Base-by-base conservation (phyloP, 2,329 filamentous ascomycete species). In the Samsoniella hepiali region DNA sequence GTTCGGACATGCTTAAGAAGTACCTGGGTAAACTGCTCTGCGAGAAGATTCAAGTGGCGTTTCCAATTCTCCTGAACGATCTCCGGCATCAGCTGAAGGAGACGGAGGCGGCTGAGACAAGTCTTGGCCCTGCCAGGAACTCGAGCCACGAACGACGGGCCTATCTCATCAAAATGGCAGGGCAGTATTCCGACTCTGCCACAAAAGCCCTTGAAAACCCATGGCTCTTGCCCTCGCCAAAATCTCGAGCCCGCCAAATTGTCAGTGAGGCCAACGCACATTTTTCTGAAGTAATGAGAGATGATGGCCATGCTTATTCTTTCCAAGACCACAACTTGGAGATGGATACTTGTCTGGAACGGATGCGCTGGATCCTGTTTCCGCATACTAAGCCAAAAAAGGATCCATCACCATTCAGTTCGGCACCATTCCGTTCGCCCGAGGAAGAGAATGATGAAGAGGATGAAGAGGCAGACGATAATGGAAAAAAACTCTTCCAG, bases 31-130 rank as follows among this genome's bases (percentile, higher is more conserved):
- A 53, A 2, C 63, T 77, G 9, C 67, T 77, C 9, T 73, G 75
- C 44, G 72, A 71, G 22, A 73, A 72, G 55, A 77, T 79, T 49
- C 68, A 69, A 3, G 65, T 63, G 0, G 73, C 72, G 11, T 79
- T 78, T 63, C 71, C 70, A 0, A 65, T 62, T 0, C 67, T 77
- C 15, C 67, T 71, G 31, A 59, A 49, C 0, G 68, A 65, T 0
- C 69, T 77, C 6, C 60, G 54, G 3, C 40, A 53, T 1, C 68
- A 69, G 0, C 67, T 77, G 0, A 32, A 50, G 0, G 61, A 66
- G 2, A 68, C 67, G 2, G 17, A 68, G 3, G 15, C 7, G 2
- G 62, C 68, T 8, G 65, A 65, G 1, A 10, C 49, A 0, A 17
- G 32, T 2, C 64, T 78, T 2, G 75, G 74, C 0, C 64, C 72